Conservation (phyloP, 164 flowering plant genomes). For the Tinospora cordifolia region DNA sequence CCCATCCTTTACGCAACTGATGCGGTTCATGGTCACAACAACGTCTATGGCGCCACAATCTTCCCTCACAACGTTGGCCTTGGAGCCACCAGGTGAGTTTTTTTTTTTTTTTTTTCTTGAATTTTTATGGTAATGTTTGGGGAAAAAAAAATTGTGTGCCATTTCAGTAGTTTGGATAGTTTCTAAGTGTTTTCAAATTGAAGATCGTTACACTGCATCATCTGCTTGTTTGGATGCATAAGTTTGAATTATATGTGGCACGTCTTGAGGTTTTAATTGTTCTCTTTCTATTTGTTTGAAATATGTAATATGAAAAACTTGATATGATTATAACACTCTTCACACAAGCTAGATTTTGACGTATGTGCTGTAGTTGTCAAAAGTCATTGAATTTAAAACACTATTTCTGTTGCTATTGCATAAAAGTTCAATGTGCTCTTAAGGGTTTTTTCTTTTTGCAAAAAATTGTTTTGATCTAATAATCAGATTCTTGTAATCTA, state of each 20-base stretch:
- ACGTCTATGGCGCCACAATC: slow-evolving; percentile 50
- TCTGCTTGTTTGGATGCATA: no score
- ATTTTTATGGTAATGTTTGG: background rate
- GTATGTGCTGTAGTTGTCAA: background rate
- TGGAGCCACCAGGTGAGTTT: slow-evolving; percentile 46
- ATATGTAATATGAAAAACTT: no score
- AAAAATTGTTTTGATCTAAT: background rate
- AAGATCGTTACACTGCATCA: no score
- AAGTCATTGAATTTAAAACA: background rate
- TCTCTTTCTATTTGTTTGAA: no score
- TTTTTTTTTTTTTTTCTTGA: background rate
- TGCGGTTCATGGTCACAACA: slow-evolving; percentile 67
- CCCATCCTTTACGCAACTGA: slow-evolving; percentile 57
- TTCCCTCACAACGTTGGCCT: slow-evolving; percentile 67
- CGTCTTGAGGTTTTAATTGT: no score
- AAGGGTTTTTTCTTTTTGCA: background rate
- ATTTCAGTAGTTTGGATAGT: background rate
- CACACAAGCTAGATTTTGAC: background rate
- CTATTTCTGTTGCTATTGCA: background rate
- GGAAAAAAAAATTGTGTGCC: background rate
- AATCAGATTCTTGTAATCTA: background rate
- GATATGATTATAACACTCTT: background rate
- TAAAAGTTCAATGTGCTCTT: background rate
- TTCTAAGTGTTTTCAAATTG: no score
- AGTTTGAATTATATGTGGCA: no score